Evolutionary conservation across 73 alveolate genomes (phyloP), one percentile per base, ranked within the genome.

Genomic region (Uronychia binucleata): DNA sequence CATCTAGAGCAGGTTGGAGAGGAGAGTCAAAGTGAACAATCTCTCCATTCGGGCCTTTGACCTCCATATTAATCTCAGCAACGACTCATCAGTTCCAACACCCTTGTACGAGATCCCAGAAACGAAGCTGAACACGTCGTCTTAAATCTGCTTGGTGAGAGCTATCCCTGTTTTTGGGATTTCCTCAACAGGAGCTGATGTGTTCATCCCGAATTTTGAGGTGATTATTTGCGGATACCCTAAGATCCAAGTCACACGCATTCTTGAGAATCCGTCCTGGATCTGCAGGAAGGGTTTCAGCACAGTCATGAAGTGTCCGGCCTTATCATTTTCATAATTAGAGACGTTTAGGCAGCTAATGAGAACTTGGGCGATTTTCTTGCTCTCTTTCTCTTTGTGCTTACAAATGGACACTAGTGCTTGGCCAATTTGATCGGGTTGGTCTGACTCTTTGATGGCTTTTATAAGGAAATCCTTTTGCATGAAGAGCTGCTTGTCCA

Each of bases 191-290:
- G 30, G 74, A 13, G 87, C 80, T 57, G 76, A 74, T 1, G 33
- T 35, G 26, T 77, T 77, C 26, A 57, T 14, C 75, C 84, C 74
- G 59, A 58, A 80, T 19, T 84, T 1, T 78, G 79, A 86, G 19
- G 67, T 46, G 67, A 46, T 46, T 19, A 46, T 19, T 46, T 46
- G 19, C 19, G 67, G 67, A 46, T 46, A 19, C 1, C 97, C 97
- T 27, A 93, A 75, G 33, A 93, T 87, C 94, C 96, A 90, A 34
- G 90, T 95, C 0, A 92, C 59, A 58, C 94, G 75, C 29, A 46
- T 84, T 74, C 32, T 60, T 74, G 60, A 34, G 58, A 76, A 75
- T 31, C 59, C 78, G 77, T 93, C 97, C 25, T 93, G 80, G 11
- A 90, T 34, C 67, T 77, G 78, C 75, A 93, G 78, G 86, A 83